A percentile compares a stretch with the other conserved stretches of the same genome.
phyloP scores from a whole-genome alignment of 2,329 filamentous ascomycete genomes.

The Aspergillus unguis region DNA sequence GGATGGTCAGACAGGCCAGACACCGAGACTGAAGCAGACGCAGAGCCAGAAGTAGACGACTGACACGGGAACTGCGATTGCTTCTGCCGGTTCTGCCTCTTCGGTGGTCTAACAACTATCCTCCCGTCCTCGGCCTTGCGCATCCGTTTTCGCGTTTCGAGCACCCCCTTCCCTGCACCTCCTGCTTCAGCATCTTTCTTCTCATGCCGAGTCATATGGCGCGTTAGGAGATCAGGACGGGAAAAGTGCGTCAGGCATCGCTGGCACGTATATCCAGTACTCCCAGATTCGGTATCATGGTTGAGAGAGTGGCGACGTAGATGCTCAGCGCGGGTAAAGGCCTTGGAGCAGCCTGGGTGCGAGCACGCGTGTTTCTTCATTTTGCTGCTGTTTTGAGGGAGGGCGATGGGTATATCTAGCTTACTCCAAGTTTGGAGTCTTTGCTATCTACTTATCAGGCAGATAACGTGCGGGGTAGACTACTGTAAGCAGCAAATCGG shows the following conservation, averaged over 20 bases:
- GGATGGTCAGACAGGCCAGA: conserved; percentile 5
- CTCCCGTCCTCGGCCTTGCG: conserved; percentile 49
- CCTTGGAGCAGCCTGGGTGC: conserved; percentile 49
- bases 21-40: conserved; percentile 16
- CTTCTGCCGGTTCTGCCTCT: conserved; percentile 18
- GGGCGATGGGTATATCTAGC: neutral
- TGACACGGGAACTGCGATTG: too few species aligned
- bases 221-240: conserved; percentile 56
- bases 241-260: conserved; percentile 61
- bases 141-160: conserved; percentile 51
- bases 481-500: neutral
- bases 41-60: neutral
- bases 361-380: conserved; percentile 32
- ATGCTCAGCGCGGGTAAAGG: conserved; percentile 58
- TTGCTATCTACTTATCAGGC: neutral
- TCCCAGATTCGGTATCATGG: conserved; percentile 51
- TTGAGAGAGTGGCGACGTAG: conserved; percentile 58
- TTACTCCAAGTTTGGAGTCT: too few species aligned
- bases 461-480: conserved; percentile 8
- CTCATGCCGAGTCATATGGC: conserved; percentile 55
- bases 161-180: conserved; percentile 44
- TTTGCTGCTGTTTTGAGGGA: neutral
- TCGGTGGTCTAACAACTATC: conserved; percentile 42
- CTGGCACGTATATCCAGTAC: conserved; percentile 51
- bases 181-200: conserved; percentile 53